Conservation (phyloP, 129 eudicot species). For the Flaveria ramosissima region DNA sequence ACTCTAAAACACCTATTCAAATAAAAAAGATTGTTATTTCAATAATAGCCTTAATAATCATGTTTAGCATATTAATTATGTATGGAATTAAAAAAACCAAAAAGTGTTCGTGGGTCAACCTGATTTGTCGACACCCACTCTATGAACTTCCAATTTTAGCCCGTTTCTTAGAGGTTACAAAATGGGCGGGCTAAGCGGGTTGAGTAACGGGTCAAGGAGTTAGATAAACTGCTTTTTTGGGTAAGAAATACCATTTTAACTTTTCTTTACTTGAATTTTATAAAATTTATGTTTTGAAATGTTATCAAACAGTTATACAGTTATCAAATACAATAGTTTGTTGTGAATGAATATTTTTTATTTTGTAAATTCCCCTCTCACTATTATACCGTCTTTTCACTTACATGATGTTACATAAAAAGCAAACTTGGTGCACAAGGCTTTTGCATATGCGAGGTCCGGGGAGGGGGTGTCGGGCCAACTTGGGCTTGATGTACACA, state of each 20-base stretch:
- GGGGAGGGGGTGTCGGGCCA: too few relatives aligned
- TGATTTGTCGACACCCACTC: neutral
- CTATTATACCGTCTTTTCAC: neutral
- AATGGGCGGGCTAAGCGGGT: neutral
- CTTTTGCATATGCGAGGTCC: too few relatives aligned
- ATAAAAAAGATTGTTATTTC: neutral
- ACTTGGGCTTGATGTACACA: too few relatives aligned
- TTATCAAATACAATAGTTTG: neutral
- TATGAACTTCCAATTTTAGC: neutral
- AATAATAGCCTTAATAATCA: neutral
- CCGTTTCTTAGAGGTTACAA: neutral
- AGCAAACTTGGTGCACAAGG: too few relatives aligned
- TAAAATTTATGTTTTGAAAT: neutral
- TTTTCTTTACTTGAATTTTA: neutral
- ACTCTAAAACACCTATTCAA: neutral
- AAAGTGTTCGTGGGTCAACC: neutral
- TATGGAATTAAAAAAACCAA: neutral
- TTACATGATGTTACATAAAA: neutral
- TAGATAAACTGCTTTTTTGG: neutral
- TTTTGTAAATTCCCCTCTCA: neutral
- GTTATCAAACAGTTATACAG: neutral
- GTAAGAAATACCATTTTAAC: neutral
- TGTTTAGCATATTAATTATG: neutral
- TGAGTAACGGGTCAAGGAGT: neutral
- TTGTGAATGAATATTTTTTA: neutral